Percentiles rank a stretch among this genome's conserved stretches.
Conservation (phyloP, 2,329 filamentous ascomycete genomes). For the Cadophora luteo-olivacea region DNA sequence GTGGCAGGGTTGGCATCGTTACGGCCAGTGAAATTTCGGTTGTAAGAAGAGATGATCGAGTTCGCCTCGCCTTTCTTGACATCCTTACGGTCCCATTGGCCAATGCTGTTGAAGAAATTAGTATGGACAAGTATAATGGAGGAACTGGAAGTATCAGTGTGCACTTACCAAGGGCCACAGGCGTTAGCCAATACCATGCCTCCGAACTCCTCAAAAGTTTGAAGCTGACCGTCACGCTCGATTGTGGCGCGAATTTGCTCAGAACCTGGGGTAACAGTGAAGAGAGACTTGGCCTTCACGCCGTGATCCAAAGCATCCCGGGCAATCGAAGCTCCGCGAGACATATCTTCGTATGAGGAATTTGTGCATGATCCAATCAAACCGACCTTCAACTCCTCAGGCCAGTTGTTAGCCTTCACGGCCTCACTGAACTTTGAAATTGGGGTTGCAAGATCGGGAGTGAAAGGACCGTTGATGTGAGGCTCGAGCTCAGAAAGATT, state of each 20-base stretch:
- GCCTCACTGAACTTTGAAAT: slow-evolving; percentile 97
- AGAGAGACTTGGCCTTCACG: slow-evolving; percentile 89
- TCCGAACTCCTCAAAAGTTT: slow-evolving; percentile 96
- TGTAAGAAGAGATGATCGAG: slow-evolving; percentile 98
- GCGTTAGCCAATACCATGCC: slow-evolving; percentile 95
- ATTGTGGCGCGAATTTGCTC: slow-evolving; percentile 96
- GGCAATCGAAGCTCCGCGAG: slow-evolving; percentile 88
- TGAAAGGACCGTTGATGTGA: slow-evolving; percentile 99
- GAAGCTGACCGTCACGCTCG: slow-evolving; percentile 83
- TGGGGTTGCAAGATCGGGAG: slow-evolving; percentile 94
- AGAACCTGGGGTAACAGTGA: slow-evolving; percentile 94
- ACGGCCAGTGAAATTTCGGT: slow-evolving; percentile 99
- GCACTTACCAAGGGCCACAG: slow-evolving; percentile 73
- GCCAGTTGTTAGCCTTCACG: slow-evolving; percentile 94
- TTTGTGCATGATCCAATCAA: slow-evolving; percentile 99
- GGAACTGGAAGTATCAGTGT: no score
- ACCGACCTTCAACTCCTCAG: slow-evolving; percentile 94
- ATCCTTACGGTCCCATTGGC: slow-evolving; percentile 93
- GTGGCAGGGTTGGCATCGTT: slow-evolving; percentile 96
- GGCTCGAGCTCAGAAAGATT: slow-evolving; percentile 95
- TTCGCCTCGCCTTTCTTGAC: slow-evolving; percentile 95
- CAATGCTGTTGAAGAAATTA: slow-evolving; percentile 45
- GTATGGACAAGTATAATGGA: not conserved
- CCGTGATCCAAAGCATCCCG: slow-evolving; percentile 91
- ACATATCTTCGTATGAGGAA: slow-evolving; percentile 87